Evolutionary conservation across 805 yeast genomes (phyloP), one percentile per base, ranked within the genome.

Genomic region (Candida anglica): DNA sequence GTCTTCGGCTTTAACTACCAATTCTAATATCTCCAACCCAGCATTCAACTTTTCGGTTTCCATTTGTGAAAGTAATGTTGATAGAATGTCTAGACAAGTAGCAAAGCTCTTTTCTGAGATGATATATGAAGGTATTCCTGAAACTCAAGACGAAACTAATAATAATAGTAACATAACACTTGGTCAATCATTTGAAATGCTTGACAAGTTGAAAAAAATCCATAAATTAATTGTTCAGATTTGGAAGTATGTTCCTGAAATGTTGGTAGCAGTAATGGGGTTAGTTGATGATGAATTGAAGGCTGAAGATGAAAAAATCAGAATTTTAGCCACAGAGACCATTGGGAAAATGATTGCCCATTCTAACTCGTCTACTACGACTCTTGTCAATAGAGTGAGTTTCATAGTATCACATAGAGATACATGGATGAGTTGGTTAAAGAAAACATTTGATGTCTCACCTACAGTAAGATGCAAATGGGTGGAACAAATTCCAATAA

Each of bases 21-120:
- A 33, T 11, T 47, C 55, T 3, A 53, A 48, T 34, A 52, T 64
- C 32, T 63, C 70, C 3, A 71, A 77, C 30, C 77, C 84, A 1
- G 84, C 83, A 0, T 80, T 81, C 50, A 74, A 72, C 26, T 71
- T 86, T 45, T 77, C 88, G 5, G 52, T 81, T 23, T 65, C 74
- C 10, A 70, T 88, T 3, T 86, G 95, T 50, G 79, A 76, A 37
- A 63, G 76, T 1, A 84, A 85, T 44, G 55, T 78, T 1, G 94
- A 84, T 41, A 69, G 87, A 40, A 69, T 88, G 71, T 75, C 91
- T 11, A 72, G 95, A 42, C 77, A 77, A 40, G 65, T 86, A 21
- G 82, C 94, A 3, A 88, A 81, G 50, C 81, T 80, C 44, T 84
- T 86, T 42, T 80, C 95, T 0, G 95, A 87, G 47, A 67, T 78